Evolutionary conservation across 176 grass and related monocot species (phyloP), one percentile per base, ranked within the genome.

Genomic region (Bolboschoenus planiculmis): DNA sequence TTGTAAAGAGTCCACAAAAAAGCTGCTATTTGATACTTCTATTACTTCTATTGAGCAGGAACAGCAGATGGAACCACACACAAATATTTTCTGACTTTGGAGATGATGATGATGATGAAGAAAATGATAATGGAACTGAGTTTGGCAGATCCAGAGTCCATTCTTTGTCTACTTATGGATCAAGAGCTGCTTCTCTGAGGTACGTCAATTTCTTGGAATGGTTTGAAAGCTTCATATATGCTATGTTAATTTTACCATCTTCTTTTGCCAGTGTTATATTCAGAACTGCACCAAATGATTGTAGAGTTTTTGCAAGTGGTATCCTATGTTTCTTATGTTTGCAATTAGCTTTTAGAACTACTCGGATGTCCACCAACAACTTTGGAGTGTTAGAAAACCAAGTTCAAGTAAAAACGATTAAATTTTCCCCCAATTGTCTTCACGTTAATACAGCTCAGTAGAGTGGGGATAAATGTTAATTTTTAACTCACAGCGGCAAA

Each of bases 51-150:
- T 35, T 42, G 55, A 81, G 67, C 90, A 98, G 95, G 84, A 88
- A 83, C 68, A 98, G 92, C 87, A 87, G 89, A 90, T 98, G 95
- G 95, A 95, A 98, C 81, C 89, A 95, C 83, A 93, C 90, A 84
- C 87, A 86, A 1, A 95, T 98, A 66, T 98, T 95, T 79, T 95
- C 96, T 26, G 96, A 98, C 87, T 91, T 93, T 72, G 90, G 96
- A 85, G 94, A 93, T 65, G 89, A 93, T 27, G 89, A 93, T 27
- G 89, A 53, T 15, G 50, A 93, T n/a, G 83, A 83, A 44, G 86
- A 88, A 34, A 53, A 63, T 64, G 82, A 93, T 6, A 82, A 72
- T 65, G 84, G 59, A 40, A 76, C 75, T 2, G 48, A 87, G 55
- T 89, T 63, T 83, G 71, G 68, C 2, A 82, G 43, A 31, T 84